These are phyloP conservation scores for Iris pallida DNA, from an alignment of 116 monocot genomes.

Conservation along the genomic window DNA sequence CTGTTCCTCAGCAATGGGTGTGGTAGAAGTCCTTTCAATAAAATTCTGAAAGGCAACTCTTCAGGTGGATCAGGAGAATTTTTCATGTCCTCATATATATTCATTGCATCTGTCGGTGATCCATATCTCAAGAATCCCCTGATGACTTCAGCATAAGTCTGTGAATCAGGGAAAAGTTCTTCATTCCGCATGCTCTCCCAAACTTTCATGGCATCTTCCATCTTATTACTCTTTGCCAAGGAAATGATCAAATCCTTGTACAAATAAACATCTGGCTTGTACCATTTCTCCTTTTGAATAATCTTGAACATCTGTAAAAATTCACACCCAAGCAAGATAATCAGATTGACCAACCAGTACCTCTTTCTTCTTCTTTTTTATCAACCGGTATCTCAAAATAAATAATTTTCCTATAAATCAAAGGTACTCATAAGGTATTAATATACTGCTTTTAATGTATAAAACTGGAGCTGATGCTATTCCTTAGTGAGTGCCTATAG, in stretches of 20 bases:
- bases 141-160: constrained; percentile 92
- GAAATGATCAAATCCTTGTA: constrained; percentile 90
- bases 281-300: constrained; percentile 88
- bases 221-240: constrained; percentile 68
- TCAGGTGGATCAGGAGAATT: constrained; percentile 86
- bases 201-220: constrained; percentile 81
- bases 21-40: constrained; percentile 85
- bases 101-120: constrained; percentile 98
- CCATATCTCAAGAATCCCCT: constrained; percentile 85
- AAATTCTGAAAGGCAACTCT: constrained; percentile 76
- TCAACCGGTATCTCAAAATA: not conserved
- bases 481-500: not conserved
- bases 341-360: not conserved
- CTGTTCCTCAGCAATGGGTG: constrained; percentile 78
- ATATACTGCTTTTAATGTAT: not conserved
- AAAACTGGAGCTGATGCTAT: not conserved
- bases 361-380: not conserved
- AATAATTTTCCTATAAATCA: not conserved
- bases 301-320: constrained; percentile 70
- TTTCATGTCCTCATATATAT: constrained; percentile 92
- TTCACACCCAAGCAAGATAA: constrained; percentile 4
- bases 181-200: constrained; percentile 75
- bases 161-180: constrained; percentile 73
- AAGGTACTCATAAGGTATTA: not conserved
- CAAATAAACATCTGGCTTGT: constrained; percentile 78